Percentiles rank a stretch among this genome's conserved stretches.
Evolutionary conservation across 306 rosid species (phyloP).

Genomic region (Rubus idaeus): DNA sequence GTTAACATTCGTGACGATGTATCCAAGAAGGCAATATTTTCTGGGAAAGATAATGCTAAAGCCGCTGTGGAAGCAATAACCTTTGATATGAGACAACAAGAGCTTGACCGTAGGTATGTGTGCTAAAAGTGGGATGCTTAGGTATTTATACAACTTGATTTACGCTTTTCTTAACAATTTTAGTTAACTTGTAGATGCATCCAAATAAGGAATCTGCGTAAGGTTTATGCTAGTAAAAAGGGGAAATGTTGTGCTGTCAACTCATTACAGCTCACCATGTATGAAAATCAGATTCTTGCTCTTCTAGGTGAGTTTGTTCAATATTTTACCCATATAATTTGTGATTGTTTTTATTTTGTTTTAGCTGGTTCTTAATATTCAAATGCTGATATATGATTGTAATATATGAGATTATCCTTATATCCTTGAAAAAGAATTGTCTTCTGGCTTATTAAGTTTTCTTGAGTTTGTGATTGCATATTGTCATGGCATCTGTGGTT

Average conservation of each 20-base stretch:
- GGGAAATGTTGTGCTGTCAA: conserved; percentile 89
- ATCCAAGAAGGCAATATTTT: conserved; percentile 31
- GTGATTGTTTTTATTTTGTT: background rate
- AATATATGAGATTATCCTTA: background rate
- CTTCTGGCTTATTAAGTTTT: background rate
- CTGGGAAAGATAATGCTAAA: conserved; percentile 35
- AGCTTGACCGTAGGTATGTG: conserved; percentile 82
- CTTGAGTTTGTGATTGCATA: background rate
- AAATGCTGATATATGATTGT: background rate
- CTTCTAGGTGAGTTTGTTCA: conserved; percentile 69
- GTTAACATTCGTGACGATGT: conserved; percentile 29
- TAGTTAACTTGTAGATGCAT: conserved; percentile 66
- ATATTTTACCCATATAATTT: conserved; percentile 4
- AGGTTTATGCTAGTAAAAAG: conserved; percentile 75
- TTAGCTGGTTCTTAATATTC: background rate
- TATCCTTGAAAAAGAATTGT: background rate
- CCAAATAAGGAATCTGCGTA: conserved; percentile 84
- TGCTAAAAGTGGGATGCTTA: conserved; percentile 22
- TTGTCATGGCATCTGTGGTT: background rate
- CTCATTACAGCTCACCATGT: conserved; percentile 71
- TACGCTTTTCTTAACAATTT: conserved; percentile 12
- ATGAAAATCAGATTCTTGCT: conserved; percentile 96
- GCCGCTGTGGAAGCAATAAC: conserved; percentile 68
- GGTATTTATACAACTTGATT: conserved; percentile 20
- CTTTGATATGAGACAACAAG: conserved; percentile 94